Evolutionary conservation across 1,139 yeast species (phyloP).

Genomic region (Lodderomyces elongisporus): DNA sequence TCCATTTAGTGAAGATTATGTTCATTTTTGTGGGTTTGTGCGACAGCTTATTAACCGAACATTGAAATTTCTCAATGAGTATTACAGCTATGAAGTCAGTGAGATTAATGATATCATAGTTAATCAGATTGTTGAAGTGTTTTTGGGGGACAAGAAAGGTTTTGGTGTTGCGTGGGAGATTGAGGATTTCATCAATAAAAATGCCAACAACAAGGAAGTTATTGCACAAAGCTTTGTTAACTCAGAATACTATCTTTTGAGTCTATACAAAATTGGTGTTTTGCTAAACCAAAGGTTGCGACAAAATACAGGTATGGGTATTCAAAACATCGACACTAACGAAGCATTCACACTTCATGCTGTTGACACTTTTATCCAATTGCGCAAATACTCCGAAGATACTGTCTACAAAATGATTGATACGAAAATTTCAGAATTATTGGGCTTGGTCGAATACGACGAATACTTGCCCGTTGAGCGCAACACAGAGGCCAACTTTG

Average conservation of each 20-base stretch:
- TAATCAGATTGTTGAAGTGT: constrained; percentile 60
- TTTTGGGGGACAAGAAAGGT: constrained; percentile 48
- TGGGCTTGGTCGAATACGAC: constrained; percentile 83
- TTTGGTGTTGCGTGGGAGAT: constrained; percentile 65
- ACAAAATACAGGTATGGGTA: constrained; percentile 52
- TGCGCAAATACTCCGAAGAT: constrained; percentile 73
- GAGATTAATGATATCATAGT: constrained; percentile 46
- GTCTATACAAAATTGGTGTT: constrained; percentile 53
- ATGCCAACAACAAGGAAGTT: constrained; percentile 79
- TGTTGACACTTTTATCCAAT: constrained; percentile 48
- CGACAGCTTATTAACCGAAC: constrained; percentile 55
- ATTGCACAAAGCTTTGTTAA: constrained; percentile 86
- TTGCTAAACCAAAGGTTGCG: constrained; percentile 38
- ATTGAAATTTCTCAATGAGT: constrained; percentile 59
- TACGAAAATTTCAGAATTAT: constrained; percentile 67
- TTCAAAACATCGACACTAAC: constrained; percentile 35
- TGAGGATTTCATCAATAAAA: constrained; percentile 51
- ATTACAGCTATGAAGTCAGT: constrained; percentile 48
- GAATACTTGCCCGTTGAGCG: constrained; percentile 52
- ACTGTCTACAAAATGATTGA: constrained; percentile 79
- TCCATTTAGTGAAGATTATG: constrained; percentile 87
- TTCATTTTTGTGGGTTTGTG: constrained; percentile 75
- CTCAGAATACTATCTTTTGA: constrained; percentile 73
- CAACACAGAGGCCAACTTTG: constrained; percentile 63
- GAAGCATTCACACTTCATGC: constrained; percentile 40